These are phyloP conservation scores for Lichtheimia corymbifera DNA, from an alignment of 371 early-diverging fungal genomes.

Conservation along the genomic window DNA sequence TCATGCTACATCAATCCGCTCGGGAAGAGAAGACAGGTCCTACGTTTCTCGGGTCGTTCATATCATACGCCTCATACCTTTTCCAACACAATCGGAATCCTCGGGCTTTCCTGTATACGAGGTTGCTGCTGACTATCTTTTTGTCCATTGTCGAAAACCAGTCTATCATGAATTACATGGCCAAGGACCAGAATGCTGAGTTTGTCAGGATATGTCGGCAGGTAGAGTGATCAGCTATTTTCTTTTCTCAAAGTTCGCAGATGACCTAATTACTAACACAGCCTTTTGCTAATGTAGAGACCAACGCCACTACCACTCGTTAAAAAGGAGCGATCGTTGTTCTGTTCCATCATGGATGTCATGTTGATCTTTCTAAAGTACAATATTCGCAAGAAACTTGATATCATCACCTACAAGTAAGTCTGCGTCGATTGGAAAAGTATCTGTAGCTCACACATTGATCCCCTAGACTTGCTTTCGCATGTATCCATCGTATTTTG, in stretches of 20 bases:
- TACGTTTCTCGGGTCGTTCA: slow-evolving; percentile 30
- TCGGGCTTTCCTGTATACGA: slow-evolving; percentile 45
- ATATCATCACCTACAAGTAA: slow-evolving; percentile 53
- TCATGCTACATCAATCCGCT: slow-evolving; percentile 11
- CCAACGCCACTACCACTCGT: slow-evolving; percentile 50
- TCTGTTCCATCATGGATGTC: slow-evolving; percentile 44
- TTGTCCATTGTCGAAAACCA: slow-evolving; percentile 45
- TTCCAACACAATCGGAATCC: slow-evolving; percentile 52
- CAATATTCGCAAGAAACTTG: slow-evolving; percentile 56
- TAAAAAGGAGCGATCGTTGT: slow-evolving; percentile 41
- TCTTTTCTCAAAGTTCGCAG: neutral
- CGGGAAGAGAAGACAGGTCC: slow-evolving; percentile 14
- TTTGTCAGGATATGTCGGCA: slow-evolving; percentile 38
- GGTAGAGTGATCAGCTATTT: slow-evolving; percentile 13
- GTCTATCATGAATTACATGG: slow-evolving; percentile 25
- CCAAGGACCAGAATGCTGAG: slow-evolving; percentile 16
- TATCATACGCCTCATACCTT: slow-evolving; percentile 53
- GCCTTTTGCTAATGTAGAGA: slow-evolving; percentile 21
- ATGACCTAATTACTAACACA: neutral
- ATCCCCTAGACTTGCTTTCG: slow-evolving; percentile 34
- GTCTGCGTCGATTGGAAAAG: neutral
- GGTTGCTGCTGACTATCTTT: slow-evolving; percentile 41
- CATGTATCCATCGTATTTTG: slow-evolving; percentile 43
- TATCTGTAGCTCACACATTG: neutral
- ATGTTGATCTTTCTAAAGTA: slow-evolving; percentile 52